Evolutionary conservation across 2,329 filamentous ascomycete species (phyloP).

Genomic region (Fusarium sp.): DNA sequence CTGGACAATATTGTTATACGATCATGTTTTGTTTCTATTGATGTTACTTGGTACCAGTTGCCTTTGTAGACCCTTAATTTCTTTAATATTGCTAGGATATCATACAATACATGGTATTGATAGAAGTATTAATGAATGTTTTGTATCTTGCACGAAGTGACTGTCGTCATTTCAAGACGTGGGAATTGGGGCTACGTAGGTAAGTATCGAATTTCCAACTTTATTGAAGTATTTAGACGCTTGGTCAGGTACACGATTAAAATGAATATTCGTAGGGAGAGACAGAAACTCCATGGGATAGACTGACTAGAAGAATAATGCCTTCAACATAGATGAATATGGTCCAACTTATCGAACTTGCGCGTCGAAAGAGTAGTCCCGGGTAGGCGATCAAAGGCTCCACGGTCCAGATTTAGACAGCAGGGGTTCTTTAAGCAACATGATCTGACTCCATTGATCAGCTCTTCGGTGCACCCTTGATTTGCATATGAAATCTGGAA

Average conservation of each 20-base stretch:
- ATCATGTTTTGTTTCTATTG: not conserved
- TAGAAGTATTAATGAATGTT: not conserved
- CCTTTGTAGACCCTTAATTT: not conserved
- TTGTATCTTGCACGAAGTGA: not conserved
- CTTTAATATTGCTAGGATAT: no score
- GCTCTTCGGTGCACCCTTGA: not conserved
- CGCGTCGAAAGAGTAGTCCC: not conserved
- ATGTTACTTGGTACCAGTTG: not conserved
- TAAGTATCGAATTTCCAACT: not conserved
- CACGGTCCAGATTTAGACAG: not conserved
- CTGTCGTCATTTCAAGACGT: no score
- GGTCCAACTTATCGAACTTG: not conserved
- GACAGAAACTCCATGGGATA: not conserved
- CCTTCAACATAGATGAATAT: not conserved
- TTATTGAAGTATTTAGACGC: not conserved
- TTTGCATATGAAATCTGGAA: slow-evolving; percentile 9
- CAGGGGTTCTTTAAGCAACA: not conserved
- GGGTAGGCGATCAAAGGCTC: not conserved
- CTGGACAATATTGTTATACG: not conserved
- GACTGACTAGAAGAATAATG: not conserved
- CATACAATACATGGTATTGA: not conserved
- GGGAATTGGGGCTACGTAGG: no score
- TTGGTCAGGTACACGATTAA: not conserved
- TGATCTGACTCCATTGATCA: slow-evolving; percentile 14
- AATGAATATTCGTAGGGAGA: not conserved